Evolutionary conservation across 2,329 filamentous ascomycete genomes (phyloP).

Genomic region (Dactylonectria estremocensis): DNA sequence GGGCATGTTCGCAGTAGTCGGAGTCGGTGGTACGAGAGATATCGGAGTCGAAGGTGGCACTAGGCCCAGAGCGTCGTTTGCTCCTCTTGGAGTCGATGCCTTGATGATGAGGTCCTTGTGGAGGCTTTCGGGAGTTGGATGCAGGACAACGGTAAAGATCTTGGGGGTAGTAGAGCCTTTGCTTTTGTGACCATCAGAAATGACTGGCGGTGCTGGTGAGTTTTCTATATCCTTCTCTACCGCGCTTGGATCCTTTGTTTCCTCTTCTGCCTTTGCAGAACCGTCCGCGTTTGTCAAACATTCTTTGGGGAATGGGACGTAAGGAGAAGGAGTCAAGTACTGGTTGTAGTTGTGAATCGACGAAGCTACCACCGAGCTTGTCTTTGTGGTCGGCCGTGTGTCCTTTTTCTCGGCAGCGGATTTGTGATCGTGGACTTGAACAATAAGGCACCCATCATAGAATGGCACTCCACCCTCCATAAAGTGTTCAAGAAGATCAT

Average conservation of each 20-base stretch:
- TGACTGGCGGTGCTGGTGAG: slow-evolving; percentile 63
- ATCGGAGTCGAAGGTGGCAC: slow-evolving; percentile 79
- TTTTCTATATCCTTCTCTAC: slow-evolving; percentile 71
- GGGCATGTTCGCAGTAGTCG: slow-evolving; percentile 71
- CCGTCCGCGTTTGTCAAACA: slow-evolving; percentile 56
- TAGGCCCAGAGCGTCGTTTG: slow-evolving; percentile 59
- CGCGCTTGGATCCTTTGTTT: slow-evolving; percentile 43
- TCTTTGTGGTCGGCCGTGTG: slow-evolving; percentile 64
- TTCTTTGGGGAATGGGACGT: slow-evolving; percentile 81
- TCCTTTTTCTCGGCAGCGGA: slow-evolving; percentile 74
- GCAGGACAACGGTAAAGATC: slow-evolving; percentile 84
- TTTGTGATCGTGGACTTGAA: slow-evolving; percentile 93
- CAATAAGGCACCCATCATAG: slow-evolving; percentile 96
- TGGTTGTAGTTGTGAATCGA: slow-evolving; percentile 95
- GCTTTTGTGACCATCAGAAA: slow-evolving; percentile 60
- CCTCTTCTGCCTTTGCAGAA: slow-evolving; percentile 55
- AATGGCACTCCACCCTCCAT: slow-evolving; percentile 81
- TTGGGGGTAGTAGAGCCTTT: slow-evolving; percentile 68
- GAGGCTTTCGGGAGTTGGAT: slow-evolving; percentile 83
- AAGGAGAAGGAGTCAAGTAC: slow-evolving; percentile 91
- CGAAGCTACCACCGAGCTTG: slow-evolving; percentile 77
- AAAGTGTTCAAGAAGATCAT: slow-evolving; percentile 89
- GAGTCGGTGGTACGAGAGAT: slow-evolving; percentile 72
- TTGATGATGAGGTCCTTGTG: slow-evolving; percentile 84
- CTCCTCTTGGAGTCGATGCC: slow-evolving; percentile 76